Evolutionary conservation across 176 grass and related monocot genomes (phyloP).

Genomic region (Dactylis glomerata): DNA sequence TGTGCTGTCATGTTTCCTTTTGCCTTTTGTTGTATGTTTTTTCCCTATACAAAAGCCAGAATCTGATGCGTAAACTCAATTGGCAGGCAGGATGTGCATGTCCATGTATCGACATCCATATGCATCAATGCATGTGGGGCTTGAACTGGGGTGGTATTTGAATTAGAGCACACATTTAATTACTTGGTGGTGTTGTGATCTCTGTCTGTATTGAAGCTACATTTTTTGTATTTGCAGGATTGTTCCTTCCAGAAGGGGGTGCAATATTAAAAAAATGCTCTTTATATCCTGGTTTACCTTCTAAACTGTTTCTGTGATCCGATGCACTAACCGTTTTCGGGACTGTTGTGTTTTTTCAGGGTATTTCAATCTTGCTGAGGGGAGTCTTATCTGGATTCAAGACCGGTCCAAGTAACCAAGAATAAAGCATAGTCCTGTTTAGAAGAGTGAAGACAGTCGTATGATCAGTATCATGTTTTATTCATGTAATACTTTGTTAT

Average conservation of each 20-base stretch:
- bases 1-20: not conserved
- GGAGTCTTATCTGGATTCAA: not conserved
- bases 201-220: constrained; percentile 31
- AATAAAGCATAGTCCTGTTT: not conserved
- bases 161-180: constrained; percentile 19
- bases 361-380: not conserved
- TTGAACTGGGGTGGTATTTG: constrained; percentile 39
- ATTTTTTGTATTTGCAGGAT: not conserved
- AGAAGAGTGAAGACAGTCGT: not conserved
- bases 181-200: constrained; percentile 9
- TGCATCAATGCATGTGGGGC: constrained; percentile 12
- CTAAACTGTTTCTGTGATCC: not conserved
- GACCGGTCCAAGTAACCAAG: not conserved
- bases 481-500: not conserved
- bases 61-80: constrained; percentile 39
- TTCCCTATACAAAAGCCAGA: not conserved
- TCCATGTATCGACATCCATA: not conserved
- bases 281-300: not conserved
- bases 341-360: not conserved
- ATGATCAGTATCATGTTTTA: too few species aligned
- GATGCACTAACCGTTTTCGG: not conserved
- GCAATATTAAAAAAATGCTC: not conserved
- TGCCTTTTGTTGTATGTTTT: not conserved
- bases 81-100: constrained; percentile 39
- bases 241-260: not conserved